A percentile compares a stretch with the other conserved stretches of the same genome.
phyloP scores from a whole-genome alignment of 2,329 filamentous ascomycete genomes.

The Penicillium sp. region DNA sequence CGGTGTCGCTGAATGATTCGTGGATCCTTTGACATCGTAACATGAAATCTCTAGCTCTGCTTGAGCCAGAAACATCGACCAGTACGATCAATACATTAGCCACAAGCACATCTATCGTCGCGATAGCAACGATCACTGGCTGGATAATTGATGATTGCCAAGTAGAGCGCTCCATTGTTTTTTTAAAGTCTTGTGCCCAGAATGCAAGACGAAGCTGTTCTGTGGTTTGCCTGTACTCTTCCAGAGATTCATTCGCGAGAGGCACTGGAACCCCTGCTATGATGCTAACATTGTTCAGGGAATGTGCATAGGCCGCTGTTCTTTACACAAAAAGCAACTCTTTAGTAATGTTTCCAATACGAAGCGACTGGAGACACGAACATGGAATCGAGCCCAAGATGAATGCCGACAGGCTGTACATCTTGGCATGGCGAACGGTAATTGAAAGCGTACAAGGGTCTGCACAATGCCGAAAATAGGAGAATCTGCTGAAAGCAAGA shows the following conservation, averaged over 20 bases:
- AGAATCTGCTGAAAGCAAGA: neutral
- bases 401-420: neutral
- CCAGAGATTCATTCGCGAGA: neutral
- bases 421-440: neutral
- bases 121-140: neutral
- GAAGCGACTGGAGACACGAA: neutral
- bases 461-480: neutral
- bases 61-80: neutral
- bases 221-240: neutral
- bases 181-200: neutral
- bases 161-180: neutral
- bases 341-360: neutral
- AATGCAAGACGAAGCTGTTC: neutral
- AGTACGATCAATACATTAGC: neutral
- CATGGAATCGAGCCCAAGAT: neutral
- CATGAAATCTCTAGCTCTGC: neutral
- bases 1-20: neutral
- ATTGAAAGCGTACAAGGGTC: neutral
- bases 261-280: neutral
- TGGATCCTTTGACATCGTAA: neutral
- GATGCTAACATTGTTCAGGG: neutral
- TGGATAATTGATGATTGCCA: neutral
- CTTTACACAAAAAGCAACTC: neutral
- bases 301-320: neutral
- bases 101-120: neutral